Conservation (phyloP, 2,329 filamentous ascomycete species). For the Phaeosphaeria sp. region DNA sequence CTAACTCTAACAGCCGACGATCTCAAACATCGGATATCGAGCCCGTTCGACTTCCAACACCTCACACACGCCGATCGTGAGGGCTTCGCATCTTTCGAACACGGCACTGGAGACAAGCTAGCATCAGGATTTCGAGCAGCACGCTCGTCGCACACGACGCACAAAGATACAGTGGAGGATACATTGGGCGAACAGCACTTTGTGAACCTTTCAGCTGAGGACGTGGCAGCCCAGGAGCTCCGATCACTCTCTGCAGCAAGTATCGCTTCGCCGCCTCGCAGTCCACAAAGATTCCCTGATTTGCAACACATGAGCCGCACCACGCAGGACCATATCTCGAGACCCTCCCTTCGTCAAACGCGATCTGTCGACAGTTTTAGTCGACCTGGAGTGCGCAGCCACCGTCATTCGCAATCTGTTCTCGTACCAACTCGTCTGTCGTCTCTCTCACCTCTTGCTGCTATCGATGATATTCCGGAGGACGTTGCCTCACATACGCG, state of each 20-base stretch:
- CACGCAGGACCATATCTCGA: slow-evolving; percentile 14
- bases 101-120: slow-evolving; percentile 49
- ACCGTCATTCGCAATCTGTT: slow-evolving; percentile 47
- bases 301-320: slow-evolving; percentile 16
- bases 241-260: slow-evolving; percentile 22
- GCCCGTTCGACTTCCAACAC: slow-evolving; percentile 70
- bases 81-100: slow-evolving; percentile 61
- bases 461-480: slow-evolving; percentile 29
- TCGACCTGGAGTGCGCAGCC: slow-evolving; percentile 54
- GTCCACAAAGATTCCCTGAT: slow-evolving; percentile 22
- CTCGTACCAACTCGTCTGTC: slow-evolving; percentile 49
- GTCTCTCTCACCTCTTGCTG: slow-evolving; percentile 35
- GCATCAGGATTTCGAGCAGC: slow-evolving; percentile 58
- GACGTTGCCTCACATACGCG: slow-evolving; percentile 7
- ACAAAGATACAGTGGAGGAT: slow-evolving; percentile 57
- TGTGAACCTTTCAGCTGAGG: slow-evolving; percentile 35
- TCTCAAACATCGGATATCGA: slow-evolving; percentile 58
- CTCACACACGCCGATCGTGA: slow-evolving; percentile 64
- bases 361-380: slow-evolving; percentile 62
- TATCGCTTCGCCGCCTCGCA: slow-evolving; percentile 31
- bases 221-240: slow-evolving; percentile 20
- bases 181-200: slow-evolving; percentile 55
- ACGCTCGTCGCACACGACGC: slow-evolving; percentile 48
- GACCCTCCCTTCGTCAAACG: slow-evolving; percentile 32
- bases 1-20: slow-evolving; percentile 23